A percentile compares a stretch with the other conserved stretches of the same genome.
phyloP scores from a whole-genome alignment of 495 filamentous ascomycete genomes.

The Endocarpon pusillum region DNA sequence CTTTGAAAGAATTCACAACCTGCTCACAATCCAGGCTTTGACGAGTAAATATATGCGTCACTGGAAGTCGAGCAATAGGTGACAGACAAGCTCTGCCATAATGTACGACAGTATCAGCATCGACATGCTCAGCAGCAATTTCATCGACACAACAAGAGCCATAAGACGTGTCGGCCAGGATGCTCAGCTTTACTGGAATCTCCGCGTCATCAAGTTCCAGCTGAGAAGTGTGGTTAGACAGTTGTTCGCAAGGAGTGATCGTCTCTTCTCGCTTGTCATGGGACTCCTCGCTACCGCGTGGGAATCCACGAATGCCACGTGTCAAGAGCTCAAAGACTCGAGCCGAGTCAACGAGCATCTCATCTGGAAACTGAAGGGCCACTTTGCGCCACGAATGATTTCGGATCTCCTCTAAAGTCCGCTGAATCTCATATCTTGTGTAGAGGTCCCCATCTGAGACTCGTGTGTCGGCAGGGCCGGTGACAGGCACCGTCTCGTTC shows the following conservation, averaged over 20 bases:
- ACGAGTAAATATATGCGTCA: conserved; percentile 81
- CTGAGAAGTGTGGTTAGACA: too few species aligned
- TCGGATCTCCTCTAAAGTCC: conserved; percentile 59
- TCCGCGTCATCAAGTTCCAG: conserved; percentile 12
- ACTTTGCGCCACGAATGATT: conserved; percentile 55
- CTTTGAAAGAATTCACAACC: conserved; percentile 44
- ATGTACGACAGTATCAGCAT: conserved; percentile 84
- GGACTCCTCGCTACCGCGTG: conserved; percentile 6
- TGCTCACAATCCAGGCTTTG: conserved; percentile 41
- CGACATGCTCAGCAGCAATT: conserved; percentile 84
- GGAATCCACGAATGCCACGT: conserved; percentile 32
- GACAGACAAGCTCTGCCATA: conserved; percentile 88
- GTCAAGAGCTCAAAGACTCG: conserved; percentile 56
- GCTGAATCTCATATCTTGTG: conserved; percentile 70
- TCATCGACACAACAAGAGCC: conserved; percentile 96
- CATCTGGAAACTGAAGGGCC: conserved; percentile 87
- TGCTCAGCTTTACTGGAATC: conserved; percentile 40
- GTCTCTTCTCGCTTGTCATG: conserved; percentile 6
- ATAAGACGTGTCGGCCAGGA: conserved; percentile 92
- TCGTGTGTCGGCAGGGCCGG: conserved; percentile 18
- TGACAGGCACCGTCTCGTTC: conserved; percentile 33
- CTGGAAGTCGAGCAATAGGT: conserved; percentile 72
- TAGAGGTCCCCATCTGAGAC: conserved; percentile 53
- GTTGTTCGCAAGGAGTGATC: too few species aligned
- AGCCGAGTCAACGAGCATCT: conserved; percentile 73